phyloP scores from a whole-genome alignment of 2,329 filamentous ascomycete genomes.

The Trichophyton verrucosum region DNA sequence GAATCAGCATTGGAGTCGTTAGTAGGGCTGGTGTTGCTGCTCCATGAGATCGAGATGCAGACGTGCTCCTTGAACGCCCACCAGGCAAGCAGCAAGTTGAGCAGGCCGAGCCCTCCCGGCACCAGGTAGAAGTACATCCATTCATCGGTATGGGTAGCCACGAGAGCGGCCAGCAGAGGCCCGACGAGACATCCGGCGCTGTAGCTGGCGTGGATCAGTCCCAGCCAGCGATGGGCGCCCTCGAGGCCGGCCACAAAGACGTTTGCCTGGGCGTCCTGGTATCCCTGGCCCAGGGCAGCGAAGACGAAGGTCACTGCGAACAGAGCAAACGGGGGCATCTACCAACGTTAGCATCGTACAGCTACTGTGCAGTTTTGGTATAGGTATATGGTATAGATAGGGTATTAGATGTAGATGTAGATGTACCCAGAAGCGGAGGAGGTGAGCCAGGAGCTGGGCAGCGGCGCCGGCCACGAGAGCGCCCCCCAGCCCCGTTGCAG shows the following conservation, averaged over 20 bases:
- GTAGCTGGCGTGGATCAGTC: slow-evolving; percentile 54
- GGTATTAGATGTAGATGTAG: background rate
- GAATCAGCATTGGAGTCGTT: background rate
- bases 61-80: slow-evolving; percentile 39
- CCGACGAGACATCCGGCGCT: slow-evolving; percentile 44
- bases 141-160: slow-evolving; percentile 34
- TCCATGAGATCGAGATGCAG: background rate
- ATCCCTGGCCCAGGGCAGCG: slow-evolving; percentile 48
- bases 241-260: slow-evolving; percentile 45
- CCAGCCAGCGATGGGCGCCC: slow-evolving; percentile 47
- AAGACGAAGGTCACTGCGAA: slow-evolving; percentile 49
- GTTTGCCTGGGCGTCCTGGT: slow-evolving; percentile 52
- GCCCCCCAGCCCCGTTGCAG: slow-evolving; percentile 43
- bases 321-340: slow-evolving; percentile 41
- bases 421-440: slow-evolving; percentile 41
- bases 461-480: slow-evolving; percentile 45
- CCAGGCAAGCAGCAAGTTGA: slow-evolving; percentile 39
- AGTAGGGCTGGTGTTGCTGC: background rate
- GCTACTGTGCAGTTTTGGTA: background rate
- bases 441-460: slow-evolving; percentile 43
- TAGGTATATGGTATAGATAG: background rate
- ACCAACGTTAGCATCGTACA: background rate
- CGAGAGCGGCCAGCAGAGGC: slow-evolving; percentile 42
- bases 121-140: slow-evolving; percentile 49
- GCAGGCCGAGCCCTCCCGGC: slow-evolving; percentile 40